Evolutionary conservation across 1,139 yeast genomes (phyloP).

Genomic region (Kodamaea alishanica): DNA sequence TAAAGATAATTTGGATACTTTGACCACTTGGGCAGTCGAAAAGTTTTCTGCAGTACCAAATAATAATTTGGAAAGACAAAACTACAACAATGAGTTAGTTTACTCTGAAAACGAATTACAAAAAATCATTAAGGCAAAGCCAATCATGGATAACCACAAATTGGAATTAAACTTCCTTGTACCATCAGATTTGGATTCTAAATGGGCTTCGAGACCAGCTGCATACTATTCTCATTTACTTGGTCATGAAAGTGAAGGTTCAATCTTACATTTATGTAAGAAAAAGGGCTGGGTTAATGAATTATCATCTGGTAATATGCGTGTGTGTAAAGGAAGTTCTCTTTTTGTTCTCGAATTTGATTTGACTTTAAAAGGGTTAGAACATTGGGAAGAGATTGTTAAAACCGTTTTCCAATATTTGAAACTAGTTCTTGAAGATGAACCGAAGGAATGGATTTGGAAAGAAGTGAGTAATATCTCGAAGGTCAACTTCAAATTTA

Average conservation of each 20-base stretch:
- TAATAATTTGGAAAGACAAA: conserved; percentile 48
- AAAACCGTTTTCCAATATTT: conserved; percentile 67
- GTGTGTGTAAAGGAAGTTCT: conserved; percentile 67
- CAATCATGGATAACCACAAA: conserved; percentile 75
- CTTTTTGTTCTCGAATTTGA: conserved; percentile 67
- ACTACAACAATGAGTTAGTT: conserved; percentile 34
- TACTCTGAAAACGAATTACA: conserved; percentile 45
- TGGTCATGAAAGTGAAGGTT: conserved; percentile 92
- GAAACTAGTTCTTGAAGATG: conserved; percentile 44
- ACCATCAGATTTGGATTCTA: conserved; percentile 63
- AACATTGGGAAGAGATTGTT: conserved; percentile 59
- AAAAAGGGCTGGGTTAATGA: conserved; percentile 74
- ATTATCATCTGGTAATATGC: conserved; percentile 70
- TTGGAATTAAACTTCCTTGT: conserved; percentile 66
- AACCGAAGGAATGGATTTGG: conserved; percentile 61
- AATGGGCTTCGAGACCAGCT: conserved; percentile 68
- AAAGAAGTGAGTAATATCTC: conserved; percentile 47
- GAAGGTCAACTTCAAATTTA: conserved; percentile 56
- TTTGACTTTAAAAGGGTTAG: conserved; percentile 69
- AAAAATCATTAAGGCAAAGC: conserved; percentile 62
- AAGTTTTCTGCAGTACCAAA: conserved; percentile 65
- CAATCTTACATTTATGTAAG: conserved; percentile 68
- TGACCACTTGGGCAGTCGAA: conserved; percentile 68
- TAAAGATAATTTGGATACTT: conserved; percentile 67
- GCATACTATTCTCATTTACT: conserved; percentile 73